phyloP scores from a whole-genome alignment of 73 alveolate genomes.

The Breviolum minutum region DNA sequence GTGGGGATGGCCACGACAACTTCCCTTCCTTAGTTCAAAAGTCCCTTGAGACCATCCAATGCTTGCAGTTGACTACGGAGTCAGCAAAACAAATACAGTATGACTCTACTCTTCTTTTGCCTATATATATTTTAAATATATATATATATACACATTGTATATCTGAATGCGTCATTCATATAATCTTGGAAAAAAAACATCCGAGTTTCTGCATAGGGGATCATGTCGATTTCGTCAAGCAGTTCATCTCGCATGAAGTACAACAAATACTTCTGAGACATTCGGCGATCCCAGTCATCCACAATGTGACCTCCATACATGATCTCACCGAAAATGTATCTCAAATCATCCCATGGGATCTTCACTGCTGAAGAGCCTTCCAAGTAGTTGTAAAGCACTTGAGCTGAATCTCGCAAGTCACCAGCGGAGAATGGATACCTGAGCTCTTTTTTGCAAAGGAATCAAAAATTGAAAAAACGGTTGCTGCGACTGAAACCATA shows the following conservation, averaged over 20 bases:
- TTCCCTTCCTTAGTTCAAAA: slow-evolving; percentile 98
- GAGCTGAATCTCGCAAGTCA: slow-evolving; percentile 99
- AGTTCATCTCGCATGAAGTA: slow-evolving; percentile 99
- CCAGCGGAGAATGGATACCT: slow-evolving; percentile 99
- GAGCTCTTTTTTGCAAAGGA: slow-evolving; percentile 84
- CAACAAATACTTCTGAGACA: slow-evolving; percentile 99
- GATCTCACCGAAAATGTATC: slow-evolving; percentile 99
- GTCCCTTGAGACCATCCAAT: slow-evolving; percentile 99
- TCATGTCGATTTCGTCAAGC: slow-evolving; percentile 99
- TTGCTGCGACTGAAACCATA: no score
- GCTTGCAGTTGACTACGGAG: slow-evolving; percentile 99
- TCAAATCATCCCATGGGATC: slow-evolving; percentile 96
- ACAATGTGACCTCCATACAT: slow-evolving; percentile 99
- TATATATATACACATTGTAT: no score
- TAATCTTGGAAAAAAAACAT: slow-evolving; percentile 48
- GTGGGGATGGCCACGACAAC: slow-evolving; percentile 70
- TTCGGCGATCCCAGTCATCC: slow-evolving; percentile 99
- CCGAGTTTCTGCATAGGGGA: slow-evolving; percentile 99
- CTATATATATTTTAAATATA: no score
- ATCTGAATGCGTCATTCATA: no score
- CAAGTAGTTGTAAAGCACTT: slow-evolving; percentile 97
- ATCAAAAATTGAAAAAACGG: no score
- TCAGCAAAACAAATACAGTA: slow-evolving; percentile 96
- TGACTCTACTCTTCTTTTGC: background rate
- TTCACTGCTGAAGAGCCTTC: slow-evolving; percentile 95